These are phyloP conservation scores for Cyclotella atomus DNA, from an alignment of 108 stramenopile species.

Conservation along the genomic window DNA sequence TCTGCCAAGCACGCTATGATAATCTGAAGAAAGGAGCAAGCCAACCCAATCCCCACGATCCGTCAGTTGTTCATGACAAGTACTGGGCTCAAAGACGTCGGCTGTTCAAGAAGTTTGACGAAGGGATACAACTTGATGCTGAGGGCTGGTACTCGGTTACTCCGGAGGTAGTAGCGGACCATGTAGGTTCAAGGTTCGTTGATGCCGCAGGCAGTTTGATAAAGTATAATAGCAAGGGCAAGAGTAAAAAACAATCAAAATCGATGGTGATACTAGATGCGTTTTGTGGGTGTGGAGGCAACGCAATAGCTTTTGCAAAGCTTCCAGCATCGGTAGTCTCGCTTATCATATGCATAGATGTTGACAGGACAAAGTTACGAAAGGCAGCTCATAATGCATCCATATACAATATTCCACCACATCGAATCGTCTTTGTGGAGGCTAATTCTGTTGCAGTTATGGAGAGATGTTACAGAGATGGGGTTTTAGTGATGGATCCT, in stretches of 20 bases:
- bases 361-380: conserved; percentile 85
- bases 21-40: conserved; percentile 19
- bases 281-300: conserved; percentile 95
- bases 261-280: conserved; percentile 85
- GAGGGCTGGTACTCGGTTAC: conserved; percentile 99
- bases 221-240: not conserved
- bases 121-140: conserved; percentile 88
- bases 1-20: conserved; percentile 41
- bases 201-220: conserved; percentile 34
- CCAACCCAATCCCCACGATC: conserved; percentile 71
- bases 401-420: conserved; percentile 82
- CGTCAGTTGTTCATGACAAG: conserved; percentile 83
- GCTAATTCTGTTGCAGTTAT: conserved; percentile 80
- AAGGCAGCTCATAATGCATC: conserved; percentile 94
- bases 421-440: conserved; percentile 82
- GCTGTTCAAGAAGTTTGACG: conserved; percentile 90
- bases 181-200: conserved; percentile 79
- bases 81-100: conserved; percentile 96
- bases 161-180: conserved; percentile 92
- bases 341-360: conserved; percentile 87
- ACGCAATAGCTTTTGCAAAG: conserved; percentile 88
- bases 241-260: not conserved
- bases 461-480: conserved; percentile 74
- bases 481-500: conserved; percentile 66
- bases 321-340: conserved; percentile 61